Conservation (phyloP, 106 monocot genomes). For the Dendrobium chrysotoxum region DNA sequence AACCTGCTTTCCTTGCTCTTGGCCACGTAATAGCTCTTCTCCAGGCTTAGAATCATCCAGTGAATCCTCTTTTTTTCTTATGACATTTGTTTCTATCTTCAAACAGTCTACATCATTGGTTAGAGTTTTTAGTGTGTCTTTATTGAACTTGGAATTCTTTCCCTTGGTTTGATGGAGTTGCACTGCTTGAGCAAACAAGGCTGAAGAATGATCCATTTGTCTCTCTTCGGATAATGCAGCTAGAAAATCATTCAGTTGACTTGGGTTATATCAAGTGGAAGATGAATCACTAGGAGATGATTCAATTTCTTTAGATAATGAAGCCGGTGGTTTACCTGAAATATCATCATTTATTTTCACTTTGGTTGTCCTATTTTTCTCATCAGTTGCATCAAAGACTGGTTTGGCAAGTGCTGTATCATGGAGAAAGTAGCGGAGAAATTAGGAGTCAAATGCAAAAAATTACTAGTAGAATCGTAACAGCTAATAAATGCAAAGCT, state of each 20-base stretch:
- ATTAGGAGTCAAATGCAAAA: neutral
- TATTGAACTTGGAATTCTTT: conserved; percentile 10
- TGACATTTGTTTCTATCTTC: conserved; percentile 25
- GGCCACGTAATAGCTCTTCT: conserved; percentile 54
- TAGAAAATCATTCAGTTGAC: neutral
- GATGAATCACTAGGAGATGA: neutral
- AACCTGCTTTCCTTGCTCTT: conserved; percentile 36
- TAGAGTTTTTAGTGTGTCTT: conserved; percentile 15
- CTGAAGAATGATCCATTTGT: conserved; percentile 4
- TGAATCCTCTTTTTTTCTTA: conserved; percentile 21
- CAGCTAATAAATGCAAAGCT: neutral
- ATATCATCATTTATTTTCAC: neutral
- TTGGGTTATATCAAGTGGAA: neutral
- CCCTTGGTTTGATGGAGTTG: conserved; percentile 9
- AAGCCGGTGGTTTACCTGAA: neutral
- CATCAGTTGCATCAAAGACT: neutral
- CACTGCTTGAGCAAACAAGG: conserved; percentile 11
- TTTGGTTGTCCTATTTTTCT: neutral
- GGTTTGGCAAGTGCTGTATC: neutral
- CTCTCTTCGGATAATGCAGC: neutral
- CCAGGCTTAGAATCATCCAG: conserved; percentile 51
- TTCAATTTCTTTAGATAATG: neutral
- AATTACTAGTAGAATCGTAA: neutral
- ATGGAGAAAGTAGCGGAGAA: neutral
- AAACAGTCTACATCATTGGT: conserved; percentile 20